Conservation (phyloP, 2,329 filamentous ascomycete species). For the Hymenoscyphus repandus region DNA sequence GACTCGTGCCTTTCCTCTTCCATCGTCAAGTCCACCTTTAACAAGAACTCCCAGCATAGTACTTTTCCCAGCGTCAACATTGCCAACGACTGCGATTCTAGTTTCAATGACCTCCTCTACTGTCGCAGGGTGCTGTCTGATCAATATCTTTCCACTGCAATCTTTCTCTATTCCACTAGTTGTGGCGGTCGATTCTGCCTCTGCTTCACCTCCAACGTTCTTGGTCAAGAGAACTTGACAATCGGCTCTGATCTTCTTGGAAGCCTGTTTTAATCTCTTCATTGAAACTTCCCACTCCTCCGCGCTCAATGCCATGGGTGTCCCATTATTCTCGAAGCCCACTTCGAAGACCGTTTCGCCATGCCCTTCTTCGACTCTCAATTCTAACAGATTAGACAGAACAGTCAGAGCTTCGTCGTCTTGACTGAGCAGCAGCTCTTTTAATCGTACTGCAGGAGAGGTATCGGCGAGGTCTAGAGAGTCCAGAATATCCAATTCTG, state of each 20-base stretch:
- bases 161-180: slow-evolving; percentile 63
- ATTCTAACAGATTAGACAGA: slow-evolving; percentile 60
- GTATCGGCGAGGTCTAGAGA: slow-evolving; percentile 68
- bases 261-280: slow-evolving; percentile 58
- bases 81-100: slow-evolving; percentile 92
- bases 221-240: slow-evolving; percentile 83
- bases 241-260: slow-evolving; percentile 62
- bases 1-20: slow-evolving; percentile 85
- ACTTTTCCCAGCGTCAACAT: slow-evolving; percentile 96
- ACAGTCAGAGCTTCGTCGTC: slow-evolving; percentile 56
- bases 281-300: slow-evolving; percentile 73
- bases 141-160: slow-evolving; percentile 79
- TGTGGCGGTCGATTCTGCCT: slow-evolving; percentile 39
- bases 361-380: slow-evolving; percentile 73
- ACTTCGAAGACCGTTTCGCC: slow-evolving; percentile 90
- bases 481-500: slow-evolving; percentile 83
- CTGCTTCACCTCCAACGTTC: slow-evolving; percentile 74
- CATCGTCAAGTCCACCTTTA: slow-evolving; percentile 92
- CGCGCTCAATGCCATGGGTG: slow-evolving; percentile 71
- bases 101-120: slow-evolving; percentile 92
- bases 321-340: slow-evolving; percentile 83
- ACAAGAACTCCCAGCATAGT: slow-evolving; percentile 94
- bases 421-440: slow-evolving; percentile 65
- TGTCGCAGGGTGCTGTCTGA: slow-evolving; percentile 67
- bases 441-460: slow-evolving; percentile 62